Base-by-base conservation (phyloP, 148 eudicot species). In the Cornus kousa region DNA sequence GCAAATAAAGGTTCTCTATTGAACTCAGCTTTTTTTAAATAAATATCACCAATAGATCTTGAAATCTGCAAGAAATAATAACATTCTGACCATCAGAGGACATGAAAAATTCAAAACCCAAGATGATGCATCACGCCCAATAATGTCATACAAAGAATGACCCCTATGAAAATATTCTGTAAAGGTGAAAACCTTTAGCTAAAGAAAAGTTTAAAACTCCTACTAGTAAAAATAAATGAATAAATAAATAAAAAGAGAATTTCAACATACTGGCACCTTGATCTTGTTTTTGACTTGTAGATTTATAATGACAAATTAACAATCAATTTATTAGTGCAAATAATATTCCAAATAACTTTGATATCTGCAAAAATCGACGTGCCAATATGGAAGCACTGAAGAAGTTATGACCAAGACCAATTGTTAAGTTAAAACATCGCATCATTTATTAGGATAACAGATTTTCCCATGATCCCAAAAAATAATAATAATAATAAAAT, bases 41-140 rank as follows among this genome's bases (percentile, higher is more conserved):
- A 91, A 37, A 91, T 87, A 72, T 93, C 97, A 20, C 97, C 97
- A 75, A 93, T 93, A 67, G 95, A 93, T 83, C 92, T 87, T 33
- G 97, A 91, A 66, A 93, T 71, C 97, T 93, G 90, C 81, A 74
- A 80, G 53, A 73, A 10, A 65, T 31, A 72, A 74, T 66, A 43
- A 43, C 48, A 75, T 62, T 7, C 57, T 28, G 37, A 77, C n/a
- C 40, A n/a, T 76, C 35, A 76, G 79, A 39, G 31, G 33, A 53
- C 62, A 81, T 20, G 4, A 69, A 35, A 35, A 35, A 35, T 1
- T 35, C 37, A 35, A 66, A 68, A 31, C 46, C 31, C 46, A 35
- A 35, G 37, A 28, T 62, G 73, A 11, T 7, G 23, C 48, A 50
- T 68, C 46, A 67, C 31, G 13, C 68, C 28, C 17, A 46, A 68